Conservation (phyloP, 2,329 filamentous ascomycete genomes). For the Phialophora verrucosa region DNA sequence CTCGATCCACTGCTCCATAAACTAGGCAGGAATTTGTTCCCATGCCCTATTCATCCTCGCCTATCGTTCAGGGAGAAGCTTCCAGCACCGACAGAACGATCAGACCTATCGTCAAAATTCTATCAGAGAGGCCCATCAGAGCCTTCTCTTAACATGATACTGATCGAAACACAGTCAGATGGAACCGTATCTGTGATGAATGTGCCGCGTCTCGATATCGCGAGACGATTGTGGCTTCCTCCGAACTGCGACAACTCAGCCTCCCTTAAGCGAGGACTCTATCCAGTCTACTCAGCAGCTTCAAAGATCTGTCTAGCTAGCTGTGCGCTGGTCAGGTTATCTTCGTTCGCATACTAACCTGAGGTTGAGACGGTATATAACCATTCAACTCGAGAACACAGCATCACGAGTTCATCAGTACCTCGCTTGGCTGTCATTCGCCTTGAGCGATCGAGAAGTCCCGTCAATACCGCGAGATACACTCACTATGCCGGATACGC, state of each 20-base stretch:
- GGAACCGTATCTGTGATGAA: background rate
- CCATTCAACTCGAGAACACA: background rate
- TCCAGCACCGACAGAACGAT: background rate
- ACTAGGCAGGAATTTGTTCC: background rate
- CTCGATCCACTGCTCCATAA: background rate
- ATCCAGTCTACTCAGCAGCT: background rate
- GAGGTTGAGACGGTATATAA: background rate
- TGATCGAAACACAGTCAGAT: background rate
- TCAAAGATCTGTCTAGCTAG: background rate
- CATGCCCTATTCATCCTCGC: background rate
- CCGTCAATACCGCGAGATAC: background rate
- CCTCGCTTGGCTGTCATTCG: background rate
- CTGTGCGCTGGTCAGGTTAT: background rate
- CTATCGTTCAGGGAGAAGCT: background rate
- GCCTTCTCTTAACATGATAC: background rate
- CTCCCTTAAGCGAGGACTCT: background rate
- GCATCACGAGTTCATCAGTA: background rate
- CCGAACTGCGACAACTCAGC: background rate
- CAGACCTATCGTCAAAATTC: background rate
- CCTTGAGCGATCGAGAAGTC: background rate
- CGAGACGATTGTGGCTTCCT: background rate
- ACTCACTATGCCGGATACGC: slow-evolving; percentile 30
- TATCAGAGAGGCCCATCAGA: background rate
- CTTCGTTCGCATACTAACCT: background rate
- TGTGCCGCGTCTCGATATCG: background rate